Conservation (phyloP, 768 basidiomycete species). For the Rubroboletus pulcherrimus region DNA sequence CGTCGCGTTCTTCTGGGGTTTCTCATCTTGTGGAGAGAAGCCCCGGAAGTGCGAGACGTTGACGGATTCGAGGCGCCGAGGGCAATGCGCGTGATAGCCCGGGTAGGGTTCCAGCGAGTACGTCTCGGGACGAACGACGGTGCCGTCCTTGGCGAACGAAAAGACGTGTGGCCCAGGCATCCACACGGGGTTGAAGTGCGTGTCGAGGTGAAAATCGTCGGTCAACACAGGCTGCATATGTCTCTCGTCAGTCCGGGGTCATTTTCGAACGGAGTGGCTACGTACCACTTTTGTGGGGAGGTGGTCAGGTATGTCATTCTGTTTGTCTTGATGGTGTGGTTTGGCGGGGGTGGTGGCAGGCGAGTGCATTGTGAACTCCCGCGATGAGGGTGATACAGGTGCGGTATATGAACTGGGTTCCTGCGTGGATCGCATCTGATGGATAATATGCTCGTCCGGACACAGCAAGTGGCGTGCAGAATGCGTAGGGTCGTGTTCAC, state of each 20-base stretch:
- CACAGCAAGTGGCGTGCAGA: background rate
- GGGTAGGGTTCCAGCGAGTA: background rate
- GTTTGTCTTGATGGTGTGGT: background rate
- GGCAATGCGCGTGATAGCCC: background rate
- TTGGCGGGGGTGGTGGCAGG: background rate
- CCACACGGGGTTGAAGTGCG: slow-evolving; percentile 41
- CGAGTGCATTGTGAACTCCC: background rate
- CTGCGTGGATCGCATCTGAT: background rate
- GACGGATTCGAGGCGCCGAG: background rate
- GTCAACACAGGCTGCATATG: background rate
- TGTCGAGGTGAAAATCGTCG: slow-evolving; percentile 47
- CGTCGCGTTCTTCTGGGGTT: slow-evolving; percentile 21
- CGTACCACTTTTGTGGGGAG: background rate
- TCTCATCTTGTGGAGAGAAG: background rate
- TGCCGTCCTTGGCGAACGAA: slow-evolving; percentile 7
- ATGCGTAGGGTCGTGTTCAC: background rate
- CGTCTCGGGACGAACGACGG: slow-evolving; percentile 4
- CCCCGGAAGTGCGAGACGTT: background rate
- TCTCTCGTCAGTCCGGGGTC: background rate
- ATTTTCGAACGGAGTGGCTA: too few species aligned
- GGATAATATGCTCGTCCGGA: background rate
- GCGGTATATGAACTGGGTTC: background rate
- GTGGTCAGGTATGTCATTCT: background rate
- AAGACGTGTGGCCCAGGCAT: slow-evolving; percentile 13
- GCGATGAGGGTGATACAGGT: background rate